Base-by-base conservation (phyloP, 257 asterid species). In the Hygrophila difformis region DNA sequence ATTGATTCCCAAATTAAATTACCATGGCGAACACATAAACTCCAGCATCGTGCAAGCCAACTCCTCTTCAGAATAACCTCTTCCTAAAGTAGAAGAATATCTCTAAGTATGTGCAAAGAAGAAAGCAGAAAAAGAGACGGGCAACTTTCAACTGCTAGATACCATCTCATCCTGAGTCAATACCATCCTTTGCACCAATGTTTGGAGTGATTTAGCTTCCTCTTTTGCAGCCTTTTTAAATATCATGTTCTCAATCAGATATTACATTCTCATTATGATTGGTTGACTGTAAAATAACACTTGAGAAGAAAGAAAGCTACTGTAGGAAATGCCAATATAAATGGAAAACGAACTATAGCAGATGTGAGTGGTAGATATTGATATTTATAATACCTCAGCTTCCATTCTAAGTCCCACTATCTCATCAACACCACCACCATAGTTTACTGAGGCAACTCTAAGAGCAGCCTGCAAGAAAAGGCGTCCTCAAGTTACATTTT, bases 41-140 rank as follows among this genome's bases (percentile, higher is more conserved):
- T 67, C 98, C 98, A 89, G 71, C 68, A 73, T 11, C 86, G 78
- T 56, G 98, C 86, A 55, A 89, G 93, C 98, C 96, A 85, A 57
- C 84, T 82, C 76, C 94, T 75, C 82, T 85, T 89, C 56, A 89
- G 84, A 63, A 76, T 76, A 49, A 89, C 84, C 74, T 82, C 98
- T 67, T 89, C 98, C 96, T 85, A 61, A 69, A 68, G 69, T 56
- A 49, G 31, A 53, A 70, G 61, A 38, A n/a, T n/a, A n/a, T n/a
- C n/a, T n/a, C n/a, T 61, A 71, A 66, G 67, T 53, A 47, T 41
- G 57, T 35, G 62, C 55, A 58, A 47, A 43, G 58, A 60, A 43
- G 42, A 18, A 47, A 26, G 8, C 19, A 53, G 20, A 50, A 63
- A 37, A 5, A 44, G 38, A 2, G 21, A 35, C 29, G 35, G 11